Base-by-base conservation (phyloP, 2,329 filamentous ascomycete species). In the Stagonosporopsis cucurbitacearum region DNA sequence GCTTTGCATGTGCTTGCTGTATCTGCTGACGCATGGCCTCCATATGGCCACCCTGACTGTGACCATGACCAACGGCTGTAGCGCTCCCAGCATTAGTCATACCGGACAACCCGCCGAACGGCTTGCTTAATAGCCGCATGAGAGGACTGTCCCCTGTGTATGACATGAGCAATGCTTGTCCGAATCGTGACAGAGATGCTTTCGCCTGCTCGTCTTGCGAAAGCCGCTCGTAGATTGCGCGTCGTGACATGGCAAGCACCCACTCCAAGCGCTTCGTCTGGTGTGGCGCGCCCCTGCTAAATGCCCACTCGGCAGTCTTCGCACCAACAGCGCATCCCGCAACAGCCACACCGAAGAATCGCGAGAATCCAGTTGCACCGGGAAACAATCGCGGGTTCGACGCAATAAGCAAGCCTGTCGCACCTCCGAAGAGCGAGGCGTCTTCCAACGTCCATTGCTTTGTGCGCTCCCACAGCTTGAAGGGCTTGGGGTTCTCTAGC, bases 401-500 rank as follows among this genome's bases (percentile, higher is more conserved):
- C 11, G 61, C 63, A 15, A 55, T 26, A 3, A 63, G 55, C 6
- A 60, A 40, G 13, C 61, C 64, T 17, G 62, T 43, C 7, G 39
- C 56, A 30, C 58, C 65, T 28, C 65, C 65, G 13, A 37, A 35
- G 8, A 68, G n/a, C 13, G 54, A 44, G 0, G 41, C 36, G 33
- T 69, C 66, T 32, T 68, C 64, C 8, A 42, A 9, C 1, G 58
- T 63, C 57, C 57, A 62, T 11, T 58, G 46, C n/a, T 58, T 57
- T 20, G 63, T 65, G n/a, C 50, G 48, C 40, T 69, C 63, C 63
- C 61, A 68, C 17, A 67, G 39, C 36, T 65, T 63, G 7, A 53
- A 55, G 2, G 63, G 64, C 44, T 50, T 46, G 13, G 64, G 59
- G 8, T 62, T 50, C 11, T 66, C 54, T 5, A 59, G 46, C 1